A percentile compares a stretch with the other conserved stretches of the same genome.
phyloP scores from a whole-genome alignment of 129 eudicot species.

The Flaveria sonorensis region DNA sequence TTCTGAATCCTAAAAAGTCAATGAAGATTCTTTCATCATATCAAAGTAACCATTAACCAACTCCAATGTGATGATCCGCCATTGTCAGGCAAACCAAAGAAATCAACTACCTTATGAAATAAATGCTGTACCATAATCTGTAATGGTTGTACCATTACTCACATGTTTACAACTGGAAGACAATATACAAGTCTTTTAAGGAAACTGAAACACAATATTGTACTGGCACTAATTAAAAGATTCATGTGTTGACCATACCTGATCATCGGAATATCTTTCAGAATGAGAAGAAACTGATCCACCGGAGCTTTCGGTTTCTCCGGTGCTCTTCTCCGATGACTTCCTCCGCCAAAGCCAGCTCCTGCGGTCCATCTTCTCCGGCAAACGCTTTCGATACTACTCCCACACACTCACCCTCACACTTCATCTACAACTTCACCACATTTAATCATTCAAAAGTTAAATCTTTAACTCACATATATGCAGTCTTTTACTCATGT shows the following conservation, averaged over 20 bases:
- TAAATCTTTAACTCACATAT: constrained; percentile 6
- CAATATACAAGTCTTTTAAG: background rate
- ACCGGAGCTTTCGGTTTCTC: constrained; percentile 41
- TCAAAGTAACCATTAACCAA: background rate
- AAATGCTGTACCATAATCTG: background rate
- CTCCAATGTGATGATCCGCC: background rate
- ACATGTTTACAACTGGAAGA: constrained; percentile 18
- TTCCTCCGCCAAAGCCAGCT: constrained; percentile 50
- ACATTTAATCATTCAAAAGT: constrained; percentile 28
- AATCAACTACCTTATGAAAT: background rate
- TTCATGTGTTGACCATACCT: constrained; percentile 28
- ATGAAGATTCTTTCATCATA: constrained; percentile 5
- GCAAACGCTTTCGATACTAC: constrained; percentile 3
- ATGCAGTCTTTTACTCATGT: constrained; percentile 11
- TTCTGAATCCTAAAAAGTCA: constrained; percentile 16
- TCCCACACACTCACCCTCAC: constrained; percentile 34
- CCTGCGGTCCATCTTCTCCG: constrained; percentile 43
- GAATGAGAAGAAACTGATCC: constrained; percentile 36
- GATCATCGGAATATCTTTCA: constrained; percentile 39
- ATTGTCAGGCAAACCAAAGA: constrained; percentile 14
- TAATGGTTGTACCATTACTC: constrained; percentile 4
- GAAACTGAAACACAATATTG: background rate
- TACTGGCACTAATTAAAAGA: background rate
- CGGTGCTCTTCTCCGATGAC: constrained; percentile 32
- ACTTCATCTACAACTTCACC: constrained; percentile 34